Conservation (phyloP, 2,329 filamentous ascomycete species). For the Penicillium sp. region DNA sequence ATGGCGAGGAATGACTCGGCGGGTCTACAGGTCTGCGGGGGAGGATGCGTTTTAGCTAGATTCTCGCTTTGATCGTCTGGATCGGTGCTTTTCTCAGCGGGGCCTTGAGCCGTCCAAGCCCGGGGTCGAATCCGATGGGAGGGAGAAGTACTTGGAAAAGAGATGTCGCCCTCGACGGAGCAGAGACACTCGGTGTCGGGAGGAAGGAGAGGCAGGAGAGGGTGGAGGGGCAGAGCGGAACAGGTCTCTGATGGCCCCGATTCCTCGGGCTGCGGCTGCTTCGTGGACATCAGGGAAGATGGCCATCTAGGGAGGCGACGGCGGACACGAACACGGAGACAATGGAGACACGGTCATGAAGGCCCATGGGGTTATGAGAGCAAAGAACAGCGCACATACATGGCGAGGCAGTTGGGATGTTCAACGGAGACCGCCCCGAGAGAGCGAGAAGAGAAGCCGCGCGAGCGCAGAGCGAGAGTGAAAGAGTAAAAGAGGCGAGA, state of each 20-base stretch:
- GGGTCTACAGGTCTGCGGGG: constrained; percentile 10
- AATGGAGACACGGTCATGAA: constrained; percentile 7
- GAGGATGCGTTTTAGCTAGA: constrained; percentile 10
- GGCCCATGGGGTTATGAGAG: constrained; percentile 23
- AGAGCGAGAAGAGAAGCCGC: constrained; percentile 1
- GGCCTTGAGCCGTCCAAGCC: too few relatives aligned
- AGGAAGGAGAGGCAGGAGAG: constrained; percentile 27
- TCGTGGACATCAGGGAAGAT: constrained; percentile 36
- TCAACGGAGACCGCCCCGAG: too few relatives aligned
- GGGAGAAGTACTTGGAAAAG: constrained; percentile 33
- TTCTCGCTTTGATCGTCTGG: constrained; percentile 8
- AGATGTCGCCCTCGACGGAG: constrained; percentile 37
- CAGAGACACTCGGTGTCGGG: constrained; percentile 32
- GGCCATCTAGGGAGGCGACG: constrained; percentile 29
- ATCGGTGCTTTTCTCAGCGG: background rate
- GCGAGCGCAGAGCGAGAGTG: constrained; percentile 1
- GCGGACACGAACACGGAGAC: constrained; percentile 20
- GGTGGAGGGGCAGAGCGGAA: constrained; percentile 31
- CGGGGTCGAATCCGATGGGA: too few relatives aligned
- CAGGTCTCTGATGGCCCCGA: constrained; percentile 33
- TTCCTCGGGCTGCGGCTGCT: constrained; percentile 34
- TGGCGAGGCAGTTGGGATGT: too few relatives aligned
- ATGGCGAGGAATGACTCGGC: constrained; percentile 12
- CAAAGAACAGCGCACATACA: constrained; percentile 26
- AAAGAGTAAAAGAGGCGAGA: constrained; percentile 3